Base-by-base conservation (phyloP, 1,284 basidiomycete genomes). In the Tilletia walkeri region DNA sequence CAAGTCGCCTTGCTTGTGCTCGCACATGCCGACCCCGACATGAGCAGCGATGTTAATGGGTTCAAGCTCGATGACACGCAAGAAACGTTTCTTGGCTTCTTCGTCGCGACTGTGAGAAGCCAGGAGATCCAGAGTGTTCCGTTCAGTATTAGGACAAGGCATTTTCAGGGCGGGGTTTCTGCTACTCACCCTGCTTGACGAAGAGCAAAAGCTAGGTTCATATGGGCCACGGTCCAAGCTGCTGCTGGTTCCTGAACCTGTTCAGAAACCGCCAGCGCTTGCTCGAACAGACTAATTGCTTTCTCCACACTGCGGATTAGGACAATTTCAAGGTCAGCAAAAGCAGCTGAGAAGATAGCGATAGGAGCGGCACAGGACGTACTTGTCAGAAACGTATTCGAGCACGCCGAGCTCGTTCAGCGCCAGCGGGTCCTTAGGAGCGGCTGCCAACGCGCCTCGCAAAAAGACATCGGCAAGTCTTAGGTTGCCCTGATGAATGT, bases 381-480 rank as follows among this genome's bases (percentile, higher is more conserved):
- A 94, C 92, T 92, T 86, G 83, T 89, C 90, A 67, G 90, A 90
- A 79, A 92, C 92, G 84, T 91, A 97, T 3, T 91, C 90, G 86
- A 96, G 92, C 0, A 98, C 93, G 2, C 94, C 96, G 4, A 92
- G 87, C 85, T 99, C 96, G 82, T 99, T 98, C 67, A 91, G 87
- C 45, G 97, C 86, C 67, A 98, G 85, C 30, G 96, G 94, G 82
- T 99, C 96, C 2, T 88, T 88, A 69, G 90, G 87, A 81, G 93
- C 94, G 84, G 95, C 89, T 0, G 87, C 85, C 73, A 90, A 86
- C 0, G 94, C 90, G 0, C 94, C 92, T 70, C 89, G 86, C 49
- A 99, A 87, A 48, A 94, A 92, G 77, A 98, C 92, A 66, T 92
- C 89, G 0, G 96, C 96, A 47, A 95, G 87, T 18, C 86, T 84